Evolutionary conservation across 257 asterid genomes (phyloP), one percentile per base, ranked within the genome.

Genomic region (Nicotiana benthamiana): DNA sequence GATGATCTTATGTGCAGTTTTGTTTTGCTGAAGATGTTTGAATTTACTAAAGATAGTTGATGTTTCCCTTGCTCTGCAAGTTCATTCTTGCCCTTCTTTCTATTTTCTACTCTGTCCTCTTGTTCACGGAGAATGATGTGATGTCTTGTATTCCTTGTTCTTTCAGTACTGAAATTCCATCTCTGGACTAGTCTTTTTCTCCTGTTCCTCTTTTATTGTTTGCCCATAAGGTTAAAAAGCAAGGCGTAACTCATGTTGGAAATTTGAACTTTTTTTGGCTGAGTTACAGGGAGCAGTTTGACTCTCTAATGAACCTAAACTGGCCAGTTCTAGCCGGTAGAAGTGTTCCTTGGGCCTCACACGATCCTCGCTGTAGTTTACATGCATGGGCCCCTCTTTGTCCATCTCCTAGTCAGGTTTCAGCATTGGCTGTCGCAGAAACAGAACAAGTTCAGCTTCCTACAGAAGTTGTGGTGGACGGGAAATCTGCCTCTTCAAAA

Each of bases 321-420:
- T 96, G 97, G 98, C 98, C 97, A 75, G 77, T 83, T 82, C 82
- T 96, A 87, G 87, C 88, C 54, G 79, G 91, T 84, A 87, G 87
- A 85, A 89, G 88, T 83, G 93, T 96, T 86, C 98, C 99, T 48
- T 96, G 99, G 99, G 91, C 94, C 74, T 80, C 96, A 65, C 90
- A 90, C 85, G 72, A 86, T 27, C 97, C 97, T 18, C 85, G 57
- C n/a, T 96, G 98, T 91, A 91, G 88, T 87, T 90, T 96, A 83
- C 90, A 86, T 80, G 87, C 87, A 81, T 96, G 97, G 96, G 85
- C 74, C 76, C 88, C 67, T 51, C n/a, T 86, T 56, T 81, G 87
- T 68, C 81, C 90, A 66, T 75, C 90, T 43, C 79, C 85, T 83
- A 84, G 79, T 28, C 79, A 81, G 77, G 80, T 82, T 48, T 75